Base-by-base conservation (phyloP, 441 rosid species). In the Adansonia rubrostipa region DNA sequence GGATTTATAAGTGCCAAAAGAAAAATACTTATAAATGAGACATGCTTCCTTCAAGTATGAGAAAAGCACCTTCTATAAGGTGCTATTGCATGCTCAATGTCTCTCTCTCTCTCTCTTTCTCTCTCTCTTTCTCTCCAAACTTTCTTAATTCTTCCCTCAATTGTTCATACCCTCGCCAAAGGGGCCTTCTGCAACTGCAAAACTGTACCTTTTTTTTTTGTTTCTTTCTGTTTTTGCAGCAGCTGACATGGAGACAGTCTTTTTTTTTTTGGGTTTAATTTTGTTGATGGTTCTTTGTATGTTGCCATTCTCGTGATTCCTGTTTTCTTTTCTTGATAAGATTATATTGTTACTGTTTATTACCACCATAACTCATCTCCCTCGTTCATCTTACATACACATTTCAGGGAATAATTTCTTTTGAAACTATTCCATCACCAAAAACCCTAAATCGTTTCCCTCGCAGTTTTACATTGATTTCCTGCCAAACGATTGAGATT, bases 271-370 rank as follows among this genome's bases (percentile, higher is more conserved):
- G 0, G 40, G 40, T 73, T 73, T 19, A 63, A 42, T 79, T 76
- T 77, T 36, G 77, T 64, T 64, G 80, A 47, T 44, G 77, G 75
- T 81, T 71, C 68, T 62, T 19, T 78, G 48, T 63, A 80, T 79
- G 71, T 50, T 84, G 80, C 85, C 82, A 78, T 85, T 84, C 88
- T 86, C 90, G 90, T 88, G 90, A 88, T 80, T 76, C 91, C 76
- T 85, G 50, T 81, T 81, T 85, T 79, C 62, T 81, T 79, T 74
- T 81, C 85, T 83, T 47, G 19, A 48, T 33, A 45, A 11, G 69
- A 14, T 24, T 7, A 67, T 68, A 70, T 4, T 33, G 15, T 10
- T 71, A 17, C 62, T 14, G 28, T 62, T 62, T 28, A 62, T 11
- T 62, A 5, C 42, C 67, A 13, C 67, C 67, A 24, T 28, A 42